Evolutionary conservation across 2,329 filamentous ascomycete species (phyloP).

Genomic region (Ophiognomonia clavigignenti-juglandacearum): DNA sequence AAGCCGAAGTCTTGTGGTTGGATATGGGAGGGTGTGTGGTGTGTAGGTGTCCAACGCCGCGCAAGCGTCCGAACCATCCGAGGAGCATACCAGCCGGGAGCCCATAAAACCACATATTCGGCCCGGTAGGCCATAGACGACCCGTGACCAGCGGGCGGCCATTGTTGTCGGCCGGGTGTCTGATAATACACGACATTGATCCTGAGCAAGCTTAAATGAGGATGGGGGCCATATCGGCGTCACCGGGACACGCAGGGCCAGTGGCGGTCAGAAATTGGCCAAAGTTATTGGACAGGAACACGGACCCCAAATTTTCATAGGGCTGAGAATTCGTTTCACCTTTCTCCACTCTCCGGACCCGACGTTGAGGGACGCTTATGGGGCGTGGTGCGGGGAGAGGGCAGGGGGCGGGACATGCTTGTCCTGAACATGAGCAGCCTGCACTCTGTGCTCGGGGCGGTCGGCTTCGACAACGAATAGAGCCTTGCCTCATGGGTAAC

Average conservation of each 20-base stretch:
- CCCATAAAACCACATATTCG: too few relatives aligned
- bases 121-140: too few relatives aligned
- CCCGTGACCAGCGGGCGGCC: too few relatives aligned
- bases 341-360: conserved; percentile 12
- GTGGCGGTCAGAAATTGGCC: not conserved
- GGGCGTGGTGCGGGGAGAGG: conserved; percentile 1
- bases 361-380: conserved; percentile 11
- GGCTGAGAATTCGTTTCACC: conserved; percentile 14
- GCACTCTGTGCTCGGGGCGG: not conserved
- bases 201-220: not conserved
- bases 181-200: not conserved
- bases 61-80: too few relatives aligned
- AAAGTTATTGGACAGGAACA: conserved; percentile 4
- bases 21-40: too few relatives aligned
- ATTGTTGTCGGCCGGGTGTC: not conserved
- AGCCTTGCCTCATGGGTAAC: too few relatives aligned
- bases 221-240: conserved; percentile 11
- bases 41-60: too few relatives aligned
- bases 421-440: not conserved
- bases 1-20: too few relatives aligned
- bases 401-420: too few relatives aligned
- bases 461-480: not conserved
- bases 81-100: too few relatives aligned
- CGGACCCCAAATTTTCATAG: conserved; percentile 6
- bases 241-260: conserved; percentile 10